phyloP scores from a whole-genome alignment of 2,329 filamentous ascomycete species.

The Colletotrichum simmondsii region DNA sequence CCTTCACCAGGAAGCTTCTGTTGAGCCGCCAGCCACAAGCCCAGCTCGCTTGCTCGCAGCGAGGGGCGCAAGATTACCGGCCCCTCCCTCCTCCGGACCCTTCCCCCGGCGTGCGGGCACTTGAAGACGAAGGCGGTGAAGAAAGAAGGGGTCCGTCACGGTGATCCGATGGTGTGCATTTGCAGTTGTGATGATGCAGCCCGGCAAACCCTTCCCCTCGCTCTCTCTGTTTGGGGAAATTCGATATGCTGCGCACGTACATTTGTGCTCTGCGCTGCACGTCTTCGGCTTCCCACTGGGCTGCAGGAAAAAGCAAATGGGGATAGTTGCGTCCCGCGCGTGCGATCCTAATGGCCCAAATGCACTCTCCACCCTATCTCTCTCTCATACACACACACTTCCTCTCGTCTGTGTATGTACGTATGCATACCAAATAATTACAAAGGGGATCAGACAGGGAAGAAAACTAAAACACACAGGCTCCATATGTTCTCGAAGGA shows the following conservation, averaged over 20 bases:
- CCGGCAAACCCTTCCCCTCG: background rate
- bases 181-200: background rate
- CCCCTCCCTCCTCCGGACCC: background rate
- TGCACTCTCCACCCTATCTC: background rate
- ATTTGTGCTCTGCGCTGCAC: background rate
- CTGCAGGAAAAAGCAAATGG: conserved; percentile 33
- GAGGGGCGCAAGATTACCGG: background rate
- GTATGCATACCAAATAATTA: background rate
- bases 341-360: background rate
- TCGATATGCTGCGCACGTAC: background rate
- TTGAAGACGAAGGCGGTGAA: conserved; percentile 27
- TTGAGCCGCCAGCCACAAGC: background rate
- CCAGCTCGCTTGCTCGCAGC: background rate
- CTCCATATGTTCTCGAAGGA: conserved; percentile 4
- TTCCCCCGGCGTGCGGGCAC: background rate
- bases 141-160: conserved; percentile 12
- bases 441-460: background rate
- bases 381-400: background rate
- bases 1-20: background rate
- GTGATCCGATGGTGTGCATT: conserved; percentile 22
- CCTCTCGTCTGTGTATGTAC: background rate
- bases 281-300: conserved; percentile 4
- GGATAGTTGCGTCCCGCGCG: background rate
- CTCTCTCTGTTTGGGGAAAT: background rate
- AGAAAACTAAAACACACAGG: background rate